A percentile compares a stretch with the other conserved stretches of the same genome.
Evolutionary conservation across 768 basidiomycete species (phyloP).

Genomic region (Scleroderma bovista): DNA sequence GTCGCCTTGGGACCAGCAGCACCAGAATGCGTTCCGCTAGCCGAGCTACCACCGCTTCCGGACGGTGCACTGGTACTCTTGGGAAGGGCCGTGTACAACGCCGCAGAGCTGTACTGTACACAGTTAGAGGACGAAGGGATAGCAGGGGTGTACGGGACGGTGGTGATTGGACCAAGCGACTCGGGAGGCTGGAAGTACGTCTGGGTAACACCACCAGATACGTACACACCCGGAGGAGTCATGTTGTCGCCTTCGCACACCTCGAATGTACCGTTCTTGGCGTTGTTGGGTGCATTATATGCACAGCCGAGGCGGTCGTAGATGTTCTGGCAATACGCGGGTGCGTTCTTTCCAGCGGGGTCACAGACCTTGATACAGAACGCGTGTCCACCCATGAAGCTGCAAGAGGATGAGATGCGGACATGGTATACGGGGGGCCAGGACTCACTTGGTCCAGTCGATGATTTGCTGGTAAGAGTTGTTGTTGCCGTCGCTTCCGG

Average conservation of each 20-base stretch:
- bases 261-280: conserved; percentile 54
- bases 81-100: conserved; percentile 29
- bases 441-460: conserved; percentile 66
- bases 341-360: conserved; percentile 43
- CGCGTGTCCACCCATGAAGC: conserved; percentile 61
- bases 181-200: conserved; percentile 47
- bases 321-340: conserved; percentile 62
- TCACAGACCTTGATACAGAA: conserved; percentile 78
- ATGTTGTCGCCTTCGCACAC: conserved; percentile 64
- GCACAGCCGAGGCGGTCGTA: conserved; percentile 69
- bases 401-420: conserved; percentile 27
- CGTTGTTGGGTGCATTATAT: conserved; percentile 68
- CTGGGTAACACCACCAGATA: conserved; percentile 32
- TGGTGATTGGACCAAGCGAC: conserved; percentile 38
- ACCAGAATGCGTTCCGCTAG: conserved; percentile 10
- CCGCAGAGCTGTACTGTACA: conserved; percentile 29
- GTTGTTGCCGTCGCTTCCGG: conserved; percentile 30
- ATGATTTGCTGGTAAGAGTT: conserved; percentile 41
- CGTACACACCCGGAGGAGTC: conserved; percentile 51
- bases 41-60: neutral
- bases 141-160: conserved; percentile 39
- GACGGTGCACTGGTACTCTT: conserved; percentile 5
- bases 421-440: neutral
- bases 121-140: conserved; percentile 42
- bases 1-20: conserved; percentile 13